A percentile compares a stretch with the other conserved stretches of the same genome.
phyloP scores from a whole-genome alignment of 164 flowering plant genomes.

The Nymphaea colorata region DNA sequence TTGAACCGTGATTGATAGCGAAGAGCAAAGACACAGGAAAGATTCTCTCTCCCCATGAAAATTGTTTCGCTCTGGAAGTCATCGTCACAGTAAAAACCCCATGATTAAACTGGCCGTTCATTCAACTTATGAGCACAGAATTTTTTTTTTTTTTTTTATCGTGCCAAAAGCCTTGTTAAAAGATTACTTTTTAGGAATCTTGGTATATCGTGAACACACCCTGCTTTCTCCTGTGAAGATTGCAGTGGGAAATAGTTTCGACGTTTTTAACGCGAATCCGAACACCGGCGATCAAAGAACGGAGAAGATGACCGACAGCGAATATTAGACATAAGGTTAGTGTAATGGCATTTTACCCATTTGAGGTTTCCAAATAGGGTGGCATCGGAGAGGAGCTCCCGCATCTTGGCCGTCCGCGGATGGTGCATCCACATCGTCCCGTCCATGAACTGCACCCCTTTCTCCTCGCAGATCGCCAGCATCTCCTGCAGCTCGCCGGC shows the following conservation, averaged over 20 bases:
- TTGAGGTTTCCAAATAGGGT: conserved; percentile 42
- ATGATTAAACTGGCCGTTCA: no score
- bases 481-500: conserved; percentile 44
- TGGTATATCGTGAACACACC: not conserved
- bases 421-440: conserved; percentile 81
- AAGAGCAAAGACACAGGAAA: no score
- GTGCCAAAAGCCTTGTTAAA: no score
- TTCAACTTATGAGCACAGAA: no score
- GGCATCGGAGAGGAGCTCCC: conserved; percentile 29
- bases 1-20: no score
- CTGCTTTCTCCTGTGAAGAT: not conserved
- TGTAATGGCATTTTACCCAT: conserved; percentile 13
- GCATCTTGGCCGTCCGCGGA: conserved; percentile 53
- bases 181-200: not conserved
- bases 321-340: not conserved
- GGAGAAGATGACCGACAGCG: not conserved
- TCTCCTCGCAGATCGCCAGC: conserved; percentile 37
- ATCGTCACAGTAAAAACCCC: no score
- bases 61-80: no score
- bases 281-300: not conserved
- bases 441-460: conserved; percentile 72
- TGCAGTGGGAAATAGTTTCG: no score
- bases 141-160: no score
- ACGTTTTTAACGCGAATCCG: no score
- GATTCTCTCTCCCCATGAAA: no score